These are phyloP conservation scores for Artemisia argyi DNA, from an alignment of 129 eudicot species.

Conservation along the genomic window DNA sequence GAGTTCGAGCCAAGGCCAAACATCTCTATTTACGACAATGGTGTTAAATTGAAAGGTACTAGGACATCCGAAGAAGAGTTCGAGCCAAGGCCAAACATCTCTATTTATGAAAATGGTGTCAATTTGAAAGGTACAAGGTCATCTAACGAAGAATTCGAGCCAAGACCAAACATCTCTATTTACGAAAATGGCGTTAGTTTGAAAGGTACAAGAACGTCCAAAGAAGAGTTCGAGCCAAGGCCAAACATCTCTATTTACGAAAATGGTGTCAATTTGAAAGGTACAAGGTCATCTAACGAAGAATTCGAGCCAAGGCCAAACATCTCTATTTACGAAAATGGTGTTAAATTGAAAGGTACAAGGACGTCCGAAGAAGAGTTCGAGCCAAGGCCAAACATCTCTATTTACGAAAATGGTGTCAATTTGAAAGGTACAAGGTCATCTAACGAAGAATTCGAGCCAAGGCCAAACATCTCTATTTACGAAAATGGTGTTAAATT, in stretches of 20 bases:
- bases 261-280: not conserved
- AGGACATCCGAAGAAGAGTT: too few relatives aligned
- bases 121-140: too few relatives aligned
- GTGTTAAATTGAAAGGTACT: too few relatives aligned
- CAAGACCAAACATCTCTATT: slow-evolving; percentile 2
- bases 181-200: not conserved
- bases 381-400: slow-evolving; percentile 3
- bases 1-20: too few relatives aligned
- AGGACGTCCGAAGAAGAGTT: not conserved
- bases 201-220: not conserved
- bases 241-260: not conserved
- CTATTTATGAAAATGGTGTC: too few relatives aligned
- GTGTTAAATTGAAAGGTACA: not conserved
- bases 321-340: not conserved
- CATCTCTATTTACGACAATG: too few relatives aligned
- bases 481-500: not conserved
- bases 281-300: not conserved
- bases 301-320: slow-evolving; percentile 11
- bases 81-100: too few relatives aligned
- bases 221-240: slow-evolving; percentile 10
- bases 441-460: not conserved
- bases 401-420: not conserved
- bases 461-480: slow-evolving; percentile 9
- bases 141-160: not conserved
- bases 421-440: not conserved